phyloP scores from a whole-genome alignment of 306 rosid genomes.

The Hippophae rhamnoides region DNA sequence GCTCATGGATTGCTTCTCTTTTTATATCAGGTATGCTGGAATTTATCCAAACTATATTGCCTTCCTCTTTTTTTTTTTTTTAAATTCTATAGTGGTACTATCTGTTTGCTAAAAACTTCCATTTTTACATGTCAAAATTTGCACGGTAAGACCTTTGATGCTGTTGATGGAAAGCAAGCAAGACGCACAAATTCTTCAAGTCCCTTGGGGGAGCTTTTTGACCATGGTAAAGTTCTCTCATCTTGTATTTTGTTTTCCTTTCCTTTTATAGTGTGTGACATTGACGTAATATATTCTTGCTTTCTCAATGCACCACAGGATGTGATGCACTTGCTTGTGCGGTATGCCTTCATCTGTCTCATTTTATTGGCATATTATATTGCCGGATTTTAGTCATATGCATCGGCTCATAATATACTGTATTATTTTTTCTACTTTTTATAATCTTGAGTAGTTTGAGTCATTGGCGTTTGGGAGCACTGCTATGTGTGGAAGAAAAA shows the following conservation, averaged over 20 bases:
- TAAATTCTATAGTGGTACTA: neutral
- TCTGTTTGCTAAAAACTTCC: conserved; percentile 1
- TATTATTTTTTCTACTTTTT: neutral
- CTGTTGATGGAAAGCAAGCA: conserved; percentile 99
- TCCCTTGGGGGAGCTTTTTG: conserved; percentile 94
- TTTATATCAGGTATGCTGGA: conserved; percentile 70
- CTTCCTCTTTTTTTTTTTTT: neutral
- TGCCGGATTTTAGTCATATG: too few relatives aligned
- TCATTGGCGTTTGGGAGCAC: conserved; percentile 89
- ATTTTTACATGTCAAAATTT: conserved; percentile 12
- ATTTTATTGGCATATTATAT: neutral
- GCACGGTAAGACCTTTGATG: conserved; percentile 74
- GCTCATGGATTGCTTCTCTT: conserved; percentile 89
- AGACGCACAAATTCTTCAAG: conserved; percentile 92
- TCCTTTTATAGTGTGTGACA: conserved; percentile 4
- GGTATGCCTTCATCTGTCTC: conserved; percentile 36
- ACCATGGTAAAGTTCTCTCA: conserved; percentile 56
- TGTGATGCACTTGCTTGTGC: conserved; percentile 99
- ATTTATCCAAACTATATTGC: neutral
- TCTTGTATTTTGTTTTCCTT: conserved; percentile 7
- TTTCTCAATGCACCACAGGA: conserved; percentile 51
- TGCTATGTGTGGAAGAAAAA: conserved; percentile 73
- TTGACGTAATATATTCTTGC: conserved; percentile 18
- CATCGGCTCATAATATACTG: neutral
- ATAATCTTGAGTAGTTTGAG: conserved; percentile 54